Conservation (phyloP, 148 eudicot species). For the Rhododendron molle region DNA sequence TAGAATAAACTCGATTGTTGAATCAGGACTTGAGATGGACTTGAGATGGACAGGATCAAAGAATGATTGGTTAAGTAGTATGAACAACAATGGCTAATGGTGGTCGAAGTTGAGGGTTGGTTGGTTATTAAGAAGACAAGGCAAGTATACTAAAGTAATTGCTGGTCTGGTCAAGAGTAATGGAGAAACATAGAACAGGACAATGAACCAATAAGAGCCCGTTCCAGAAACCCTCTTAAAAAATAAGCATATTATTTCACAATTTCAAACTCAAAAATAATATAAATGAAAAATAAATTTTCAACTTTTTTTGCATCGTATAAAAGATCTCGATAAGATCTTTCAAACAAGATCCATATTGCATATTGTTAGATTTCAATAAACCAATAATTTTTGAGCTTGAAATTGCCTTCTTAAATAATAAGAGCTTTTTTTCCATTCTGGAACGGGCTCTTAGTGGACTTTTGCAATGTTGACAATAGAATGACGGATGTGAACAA, state of each 20-base stretch:
- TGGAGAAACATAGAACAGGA: neutral
- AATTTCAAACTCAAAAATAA: too few relatives aligned
- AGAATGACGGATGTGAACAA: neutral
- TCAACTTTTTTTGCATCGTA: too few relatives aligned
- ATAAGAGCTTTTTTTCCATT: too few relatives aligned
- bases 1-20: neutral
- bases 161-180: neutral
- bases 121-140: neutral
- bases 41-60: neutral
- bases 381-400: too few relatives aligned
- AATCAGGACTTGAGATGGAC: neutral
- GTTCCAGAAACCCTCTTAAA: too few relatives aligned
- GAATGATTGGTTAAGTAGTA: neutral
- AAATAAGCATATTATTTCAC: too few relatives aligned
- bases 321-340: too few relatives aligned
- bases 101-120: neutral
- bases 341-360: too few relatives aligned
- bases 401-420: too few relatives aligned
- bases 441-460: too few relatives aligned
- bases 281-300: too few relatives aligned
- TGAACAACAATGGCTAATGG: neutral
- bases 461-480: neutral
- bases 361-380: too few relatives aligned
- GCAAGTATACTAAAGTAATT: neutral
- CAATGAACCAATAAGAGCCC: neutral